Evolutionary conservation across 2,329 filamentous ascomycete species (phyloP), one percentile per base, ranked within the genome.

Genomic region (Neocatenulostroma microsporum): DNA sequence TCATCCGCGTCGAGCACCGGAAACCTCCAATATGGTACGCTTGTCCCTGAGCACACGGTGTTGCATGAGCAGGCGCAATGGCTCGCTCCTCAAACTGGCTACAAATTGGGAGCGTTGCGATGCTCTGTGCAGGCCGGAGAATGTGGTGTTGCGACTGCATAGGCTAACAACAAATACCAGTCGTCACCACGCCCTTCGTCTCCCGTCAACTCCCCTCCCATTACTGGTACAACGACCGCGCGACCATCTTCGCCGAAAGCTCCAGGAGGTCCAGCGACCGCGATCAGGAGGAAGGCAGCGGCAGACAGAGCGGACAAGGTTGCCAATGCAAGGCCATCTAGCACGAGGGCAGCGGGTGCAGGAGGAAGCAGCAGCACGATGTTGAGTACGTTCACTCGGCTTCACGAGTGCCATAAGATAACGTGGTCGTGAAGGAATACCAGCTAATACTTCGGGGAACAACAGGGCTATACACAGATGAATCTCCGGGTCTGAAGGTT

Each of bases 281-380:
- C 87, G 45, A 93, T 98, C 68, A 81, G 91, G 64, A 82, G 91
- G 63, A 86, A 91, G 62, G 89, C 91, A 28, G 91, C 91, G 20
- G 89, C 89, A 55, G 91, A 96, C 64, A 84, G 94, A 70, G 94
- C 94, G 67, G 91, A 96, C 69, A 91, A 93, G 69, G 78, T 89
- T 54, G 88, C 89, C 58, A 98, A 94, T 82, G 83, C 78, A 49
- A 76, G 91, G 53, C 91, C 91, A 34, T 84, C 81, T 63, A 94
- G 84, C 70, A 98, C 91, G 50, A 78, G 91, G 56, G 80, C 89
- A 25, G 91, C 91, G 21, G 91, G 91, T 53, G 91, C 91, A 13
- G 91, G 91, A 51, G 91, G 91, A 49, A 95, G 87, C 62, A 94
- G 83, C 65, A 94, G 86, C 70, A 98, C 91, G 36, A 98, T 98